Conservation (phyloP, 2,329 filamentous ascomycete species). For the Parastagonospora avenae region DNA sequence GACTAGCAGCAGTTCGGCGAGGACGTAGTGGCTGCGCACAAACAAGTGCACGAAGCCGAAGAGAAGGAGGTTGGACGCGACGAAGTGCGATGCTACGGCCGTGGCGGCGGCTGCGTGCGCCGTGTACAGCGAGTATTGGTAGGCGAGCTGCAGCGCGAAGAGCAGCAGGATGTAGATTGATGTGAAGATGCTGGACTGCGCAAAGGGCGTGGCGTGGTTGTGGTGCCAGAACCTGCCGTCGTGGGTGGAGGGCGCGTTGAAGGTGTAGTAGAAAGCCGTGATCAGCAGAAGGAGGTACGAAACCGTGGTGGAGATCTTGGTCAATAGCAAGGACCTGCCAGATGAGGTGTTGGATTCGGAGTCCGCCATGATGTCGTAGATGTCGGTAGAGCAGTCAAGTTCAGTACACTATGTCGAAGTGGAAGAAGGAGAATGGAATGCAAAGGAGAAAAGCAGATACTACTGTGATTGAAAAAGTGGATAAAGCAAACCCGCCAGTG, state of each 20-base stretch:
- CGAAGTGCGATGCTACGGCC: constrained; percentile 82
- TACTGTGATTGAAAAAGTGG: background rate
- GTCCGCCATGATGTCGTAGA: background rate
- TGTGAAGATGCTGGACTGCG: constrained; percentile 67
- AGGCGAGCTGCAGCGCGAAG: constrained; percentile 76
- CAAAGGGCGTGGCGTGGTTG: constrained; percentile 76
- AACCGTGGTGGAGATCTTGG: constrained; percentile 75
- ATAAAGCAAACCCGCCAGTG: background rate
- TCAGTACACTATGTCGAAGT: too few species aligned
- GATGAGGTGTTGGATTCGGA: constrained; percentile 62
- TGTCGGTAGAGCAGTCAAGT: background rate
- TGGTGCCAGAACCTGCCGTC: constrained; percentile 74
- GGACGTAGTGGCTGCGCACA: constrained; percentile 74
- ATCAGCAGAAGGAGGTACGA: constrained; percentile 77
- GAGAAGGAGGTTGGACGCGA: constrained; percentile 81
- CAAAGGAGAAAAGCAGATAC: background rate
- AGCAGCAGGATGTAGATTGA: constrained; percentile 80
- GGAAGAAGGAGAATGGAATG: background rate
- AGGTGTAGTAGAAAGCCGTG: constrained; percentile 74
- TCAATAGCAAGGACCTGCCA: constrained; percentile 66
- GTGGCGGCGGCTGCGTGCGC: constrained; percentile 71
- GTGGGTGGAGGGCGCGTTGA: constrained; percentile 61
- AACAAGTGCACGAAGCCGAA: constrained; percentile 85
- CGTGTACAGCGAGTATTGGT: constrained; percentile 77
- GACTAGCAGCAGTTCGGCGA: constrained; percentile 75